Evolutionary conservation across 2,329 filamentous ascomycete genomes (phyloP).

Genomic region (Elsinoe necatrix): DNA sequence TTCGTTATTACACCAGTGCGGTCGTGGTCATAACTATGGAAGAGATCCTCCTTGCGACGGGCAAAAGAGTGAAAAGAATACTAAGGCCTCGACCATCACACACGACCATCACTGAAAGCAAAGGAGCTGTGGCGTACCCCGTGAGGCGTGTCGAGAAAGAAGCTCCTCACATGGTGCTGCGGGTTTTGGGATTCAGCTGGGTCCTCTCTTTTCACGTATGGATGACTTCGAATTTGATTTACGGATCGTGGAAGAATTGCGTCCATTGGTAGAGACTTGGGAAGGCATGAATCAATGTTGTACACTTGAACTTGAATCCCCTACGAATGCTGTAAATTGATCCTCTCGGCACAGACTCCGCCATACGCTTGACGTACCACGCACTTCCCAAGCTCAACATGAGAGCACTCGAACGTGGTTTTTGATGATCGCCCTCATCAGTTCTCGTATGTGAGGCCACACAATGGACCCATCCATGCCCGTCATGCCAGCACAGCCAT

Average conservation of each 20-base stretch:
- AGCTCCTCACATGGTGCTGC: not conserved
- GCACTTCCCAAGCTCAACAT: too few species aligned
- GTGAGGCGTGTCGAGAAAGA: not conserved
- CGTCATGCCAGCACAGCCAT: too few species aligned
- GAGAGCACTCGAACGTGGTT: too few species aligned
- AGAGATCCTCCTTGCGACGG: not conserved
- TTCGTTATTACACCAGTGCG: not conserved
- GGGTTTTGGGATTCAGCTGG: not conserved
- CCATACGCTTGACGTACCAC: too few species aligned
- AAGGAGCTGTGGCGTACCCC: not conserved
- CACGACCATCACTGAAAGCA: not conserved
- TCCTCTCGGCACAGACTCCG: too few species aligned
- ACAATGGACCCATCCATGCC: too few species aligned
- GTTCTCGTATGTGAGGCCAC: too few species aligned
- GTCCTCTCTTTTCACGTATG: conserved; percentile 6
- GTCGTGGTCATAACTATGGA: not conserved
- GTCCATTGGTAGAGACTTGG: not conserved
- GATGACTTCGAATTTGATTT: not conserved
- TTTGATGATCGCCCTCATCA: too few species aligned
- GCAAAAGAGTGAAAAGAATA: not conserved
- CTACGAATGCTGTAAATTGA: too few species aligned
- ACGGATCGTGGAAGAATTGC: not conserved
- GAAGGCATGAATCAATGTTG: too few species aligned
- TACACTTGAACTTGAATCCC: too few species aligned
- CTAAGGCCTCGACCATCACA: not conserved